A percentile compares a stretch with the other conserved stretches of the same genome.
Conservation (phyloP, 2,329 filamentous ascomycete genomes). For the Cryphonectria naterciae region DNA sequence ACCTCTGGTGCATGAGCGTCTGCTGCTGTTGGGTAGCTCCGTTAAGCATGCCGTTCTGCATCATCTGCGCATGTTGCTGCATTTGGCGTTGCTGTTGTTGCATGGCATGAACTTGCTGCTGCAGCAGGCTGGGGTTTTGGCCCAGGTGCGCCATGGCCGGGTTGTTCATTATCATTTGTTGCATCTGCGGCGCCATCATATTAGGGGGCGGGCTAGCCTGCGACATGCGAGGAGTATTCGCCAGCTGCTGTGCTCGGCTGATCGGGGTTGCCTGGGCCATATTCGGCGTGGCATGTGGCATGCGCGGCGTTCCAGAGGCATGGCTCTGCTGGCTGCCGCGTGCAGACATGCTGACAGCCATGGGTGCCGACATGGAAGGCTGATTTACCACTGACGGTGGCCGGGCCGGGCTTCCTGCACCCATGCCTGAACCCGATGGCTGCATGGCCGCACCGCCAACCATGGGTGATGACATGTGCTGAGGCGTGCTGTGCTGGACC, state of each 20-base stretch:
- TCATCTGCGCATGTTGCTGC: slow-evolving; percentile 48
- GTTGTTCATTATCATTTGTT: slow-evolving; percentile 57
- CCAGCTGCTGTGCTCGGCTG: slow-evolving; percentile 49
- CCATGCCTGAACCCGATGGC: slow-evolving; percentile 68
- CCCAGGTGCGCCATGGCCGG: slow-evolving; percentile 46
- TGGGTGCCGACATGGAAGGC: slow-evolving; percentile 59
- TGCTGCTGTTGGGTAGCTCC: slow-evolving; percentile 44
- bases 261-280: slow-evolving; percentile 65
- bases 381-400: slow-evolving; percentile 68
- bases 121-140: slow-evolving; percentile 42
- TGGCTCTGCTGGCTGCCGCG: slow-evolving; percentile 71
- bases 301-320: slow-evolving; percentile 64
- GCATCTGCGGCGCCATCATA: slow-evolving; percentile 63
- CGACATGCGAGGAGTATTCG: slow-evolving; percentile 63
- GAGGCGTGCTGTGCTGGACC: slow-evolving; percentile 65
- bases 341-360: slow-evolving; percentile 66
- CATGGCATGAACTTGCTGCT: slow-evolving; percentile 35
- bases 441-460: slow-evolving; percentile 67
- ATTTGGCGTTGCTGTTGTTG: slow-evolving; percentile 50
- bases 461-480: slow-evolving; percentile 68
- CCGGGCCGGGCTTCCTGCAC: slow-evolving; percentile 64
- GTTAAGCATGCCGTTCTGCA: slow-evolving; percentile 46
- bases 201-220: slow-evolving; percentile 65
- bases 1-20: slow-evolving; percentile 38
- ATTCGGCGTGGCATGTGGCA: slow-evolving; percentile 64